Evolutionary conservation across 371 early-diverging fungal species (phyloP).

Genomic region (Rhizopus stolonifer): DNA sequence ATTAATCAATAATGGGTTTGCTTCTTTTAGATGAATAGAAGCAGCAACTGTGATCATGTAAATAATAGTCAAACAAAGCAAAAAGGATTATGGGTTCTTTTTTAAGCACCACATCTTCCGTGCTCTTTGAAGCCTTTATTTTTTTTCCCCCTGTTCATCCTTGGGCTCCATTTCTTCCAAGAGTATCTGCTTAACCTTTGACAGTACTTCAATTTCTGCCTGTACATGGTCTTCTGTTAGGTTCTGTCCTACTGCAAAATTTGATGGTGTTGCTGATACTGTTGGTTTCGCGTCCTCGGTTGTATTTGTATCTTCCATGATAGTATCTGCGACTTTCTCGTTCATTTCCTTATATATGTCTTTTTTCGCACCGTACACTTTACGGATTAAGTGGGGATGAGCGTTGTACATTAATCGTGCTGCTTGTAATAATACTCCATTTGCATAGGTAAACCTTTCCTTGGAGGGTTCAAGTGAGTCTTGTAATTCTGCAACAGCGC

Average conservation of each 20-base stretch:
- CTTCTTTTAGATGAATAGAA: too few species aligned
- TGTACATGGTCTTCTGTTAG: constrained; percentile 39
- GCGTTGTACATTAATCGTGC: constrained; percentile 30
- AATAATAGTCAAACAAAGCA: too few species aligned
- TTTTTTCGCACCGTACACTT: constrained; percentile 35
- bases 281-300: constrained; percentile 6
- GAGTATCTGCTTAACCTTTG: constrained; percentile 22
- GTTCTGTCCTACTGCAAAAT: constrained; percentile 21
- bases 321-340: constrained; percentile 6
- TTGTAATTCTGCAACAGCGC: constrained; percentile 23
- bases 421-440: constrained; percentile 41
- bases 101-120: too few species aligned
- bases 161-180: constrained; percentile 6
- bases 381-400: constrained; percentile 32
- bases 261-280: neutral
- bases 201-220: constrained; percentile 34
- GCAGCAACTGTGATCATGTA: too few species aligned
- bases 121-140: neutral
- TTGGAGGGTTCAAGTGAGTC: constrained; percentile 26
- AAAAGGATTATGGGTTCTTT: too few species aligned
- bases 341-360: constrained; percentile 33
- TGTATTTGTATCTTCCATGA: constrained; percentile 5
- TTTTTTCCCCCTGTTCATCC: neutral
- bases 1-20: too few species aligned
- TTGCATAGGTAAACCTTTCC: constrained; percentile 36